Percentiles rank a stretch among this genome's conserved stretches.
phyloP scores from a whole-genome alignment of 495 filamentous ascomycete species.

The Talaromyces proteolyticus region DNA sequence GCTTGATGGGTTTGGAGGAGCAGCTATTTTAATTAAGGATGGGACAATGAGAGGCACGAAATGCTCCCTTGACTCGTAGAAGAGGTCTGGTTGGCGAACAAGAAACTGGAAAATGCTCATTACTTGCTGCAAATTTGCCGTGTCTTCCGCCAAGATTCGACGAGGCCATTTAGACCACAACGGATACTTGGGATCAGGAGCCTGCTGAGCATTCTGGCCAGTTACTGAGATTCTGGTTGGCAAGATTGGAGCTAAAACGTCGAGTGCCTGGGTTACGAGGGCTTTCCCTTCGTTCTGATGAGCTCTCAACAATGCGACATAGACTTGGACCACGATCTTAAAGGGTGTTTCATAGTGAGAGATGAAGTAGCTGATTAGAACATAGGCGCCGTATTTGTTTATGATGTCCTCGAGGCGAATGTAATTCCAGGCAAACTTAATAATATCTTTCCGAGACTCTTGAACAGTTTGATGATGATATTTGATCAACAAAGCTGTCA shows the following conservation, averaged over 20 bases:
- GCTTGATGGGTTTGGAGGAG: constrained; percentile 77
- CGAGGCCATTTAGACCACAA: constrained; percentile 89
- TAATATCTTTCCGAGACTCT: constrained; percentile 94
- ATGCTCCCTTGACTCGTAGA: constrained; percentile 90
- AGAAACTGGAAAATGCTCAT: constrained; percentile 97
- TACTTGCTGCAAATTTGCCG: constrained; percentile 93
- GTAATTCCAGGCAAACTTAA: constrained; percentile 98
- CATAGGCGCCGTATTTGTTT: constrained; percentile 98
- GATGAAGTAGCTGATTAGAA: constrained; percentile 96
- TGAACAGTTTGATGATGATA: constrained; percentile 80
- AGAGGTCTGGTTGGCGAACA: constrained; percentile 84
- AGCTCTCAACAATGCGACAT: constrained; percentile 81
- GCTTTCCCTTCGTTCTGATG: constrained; percentile 92
- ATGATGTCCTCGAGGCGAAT: constrained; percentile 97
- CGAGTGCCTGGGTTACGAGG: constrained; percentile 88
- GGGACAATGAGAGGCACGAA: constrained; percentile 85
- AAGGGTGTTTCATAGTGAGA: constrained; percentile 92
- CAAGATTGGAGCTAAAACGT: constrained; percentile 88
- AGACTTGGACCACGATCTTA: constrained; percentile 94
- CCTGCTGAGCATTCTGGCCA: constrained; percentile 25
- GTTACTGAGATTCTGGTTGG: constrained; percentile 53
- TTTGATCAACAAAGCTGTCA: constrained; percentile 91
- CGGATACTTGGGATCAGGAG: constrained; percentile 53
- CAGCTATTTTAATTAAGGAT: constrained; percentile 81
- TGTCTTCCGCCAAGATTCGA: constrained; percentile 89